Evolutionary conservation across 148 eudicot genomes (phyloP), one percentile per base, ranked within the genome.

Genomic region (Nepenthes mirabilis): DNA sequence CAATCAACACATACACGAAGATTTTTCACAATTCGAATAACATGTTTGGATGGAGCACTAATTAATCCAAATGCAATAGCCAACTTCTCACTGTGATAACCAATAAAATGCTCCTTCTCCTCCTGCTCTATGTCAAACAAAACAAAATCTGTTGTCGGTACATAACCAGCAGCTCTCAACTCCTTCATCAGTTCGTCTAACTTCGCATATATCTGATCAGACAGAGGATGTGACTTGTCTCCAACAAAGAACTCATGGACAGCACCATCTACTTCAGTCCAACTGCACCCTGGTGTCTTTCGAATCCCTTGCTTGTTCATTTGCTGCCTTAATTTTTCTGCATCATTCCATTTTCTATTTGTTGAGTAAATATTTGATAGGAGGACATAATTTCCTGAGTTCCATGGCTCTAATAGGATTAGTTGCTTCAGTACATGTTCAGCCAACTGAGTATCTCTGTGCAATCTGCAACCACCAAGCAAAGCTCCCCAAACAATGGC

Each of bases 1-100:
- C 85, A 78, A 65, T 83, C 83, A 43, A 83, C 88, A 60, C 88
- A 83, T 1, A 83, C 70, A 37, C 84, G 82, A 55, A 83, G 78
- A 37, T 83, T 83, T 57, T 80, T 80, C 36, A 77, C 79, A 53
- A 83, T 68, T 61, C 81, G 68, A 34, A 83, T 80, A 47, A 83
- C 81, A 61, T 69, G 52, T 40, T 63, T 14, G 2, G 71, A 58
- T 59, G 79, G 64, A 33, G 77, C 74, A 55, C 74, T 72, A 37
- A 84, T 70, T 36, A 81, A 57, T 12, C 82, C 86, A 68, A 78
- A 83, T 14, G 83, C 86, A 72, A 84, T 70, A 54, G 89, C 89
- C 47, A 80, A 66, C 79, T 83, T 83, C 70, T 83, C 89, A 43
- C 89, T 80, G 35, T 80, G 89, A 69, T 73, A 80, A 11, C 77